These are phyloP conservation scores for Rhododendron ferrugineum DNA, from an alignment of 148 eudicot species.

Conservation along the genomic window DNA sequence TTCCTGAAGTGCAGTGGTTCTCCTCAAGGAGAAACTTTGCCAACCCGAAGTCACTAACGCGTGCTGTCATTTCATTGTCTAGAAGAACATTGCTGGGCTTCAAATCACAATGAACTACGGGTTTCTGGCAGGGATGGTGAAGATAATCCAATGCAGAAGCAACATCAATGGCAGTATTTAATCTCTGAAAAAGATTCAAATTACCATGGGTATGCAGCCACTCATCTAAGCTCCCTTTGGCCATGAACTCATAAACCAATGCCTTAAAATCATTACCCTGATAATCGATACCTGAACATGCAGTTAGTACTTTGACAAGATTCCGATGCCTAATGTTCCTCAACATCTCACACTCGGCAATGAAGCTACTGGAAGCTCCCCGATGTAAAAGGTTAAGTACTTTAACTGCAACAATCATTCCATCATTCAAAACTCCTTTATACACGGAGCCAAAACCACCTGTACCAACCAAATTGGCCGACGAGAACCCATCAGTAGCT, in stretches of 20 bases:
- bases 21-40: constrained; percentile 5
- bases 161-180: constrained; percentile 12
- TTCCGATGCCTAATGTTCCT: constrained; percentile 20
- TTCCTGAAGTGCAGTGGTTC: not conserved
- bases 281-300: constrained; percentile 11
- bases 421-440: constrained; percentile 9
- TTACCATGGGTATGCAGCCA: not conserved
- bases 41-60: constrained; percentile 10
- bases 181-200: constrained; percentile 7
- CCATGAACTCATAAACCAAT: constrained; percentile 13
- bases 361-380: constrained; percentile 19
- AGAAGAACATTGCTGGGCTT: constrained; percentile 16
- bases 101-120: constrained; percentile 13
- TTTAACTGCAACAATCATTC: constrained; percentile 13
- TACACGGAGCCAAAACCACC: constrained; percentile 21
- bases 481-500: constrained; percentile 16
- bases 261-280: constrained; percentile 15
- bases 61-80: constrained; percentile 5
- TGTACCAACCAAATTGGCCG: constrained; percentile 9
- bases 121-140: constrained; percentile 5
- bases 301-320: constrained; percentile 12
- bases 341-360: constrained; percentile 16
- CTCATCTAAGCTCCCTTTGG: constrained; percentile 10
- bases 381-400: constrained; percentile 7
- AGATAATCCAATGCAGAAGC: constrained; percentile 16